These are phyloP conservation scores for Puccinia hordei DNA, from an alignment of 1,284 basidiomycete species.

Conservation along the genomic window DNA sequence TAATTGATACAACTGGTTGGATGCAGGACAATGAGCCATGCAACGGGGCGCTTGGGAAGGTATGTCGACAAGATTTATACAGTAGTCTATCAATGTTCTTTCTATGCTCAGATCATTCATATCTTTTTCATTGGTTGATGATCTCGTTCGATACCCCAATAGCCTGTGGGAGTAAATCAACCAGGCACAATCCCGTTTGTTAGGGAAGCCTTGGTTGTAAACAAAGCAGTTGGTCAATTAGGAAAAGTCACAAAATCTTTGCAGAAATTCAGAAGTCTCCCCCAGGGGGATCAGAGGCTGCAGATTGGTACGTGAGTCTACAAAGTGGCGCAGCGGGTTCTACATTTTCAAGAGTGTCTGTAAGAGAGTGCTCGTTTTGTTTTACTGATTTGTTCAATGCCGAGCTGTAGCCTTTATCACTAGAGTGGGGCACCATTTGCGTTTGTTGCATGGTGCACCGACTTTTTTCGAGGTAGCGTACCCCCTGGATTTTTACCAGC, in stretches of 20 bases:
- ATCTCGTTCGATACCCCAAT: background rate
- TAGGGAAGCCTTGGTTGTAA: slow-evolving; percentile 91
- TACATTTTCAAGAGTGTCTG: too few relatives aligned
- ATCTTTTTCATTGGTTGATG: background rate
- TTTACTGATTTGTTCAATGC: too few relatives aligned
- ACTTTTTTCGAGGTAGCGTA: too few relatives aligned
- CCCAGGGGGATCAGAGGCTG: too few relatives aligned
- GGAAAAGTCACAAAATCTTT: slow-evolving; percentile 90
- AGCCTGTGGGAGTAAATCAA: slow-evolving; percentile 85
- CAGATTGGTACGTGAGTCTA: too few relatives aligned
- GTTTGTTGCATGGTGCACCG: too few relatives aligned
- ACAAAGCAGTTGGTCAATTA: slow-evolving; percentile 93
- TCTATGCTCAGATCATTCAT: background rate
- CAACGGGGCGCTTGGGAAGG: slow-evolving; percentile 97
- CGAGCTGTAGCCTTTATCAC: too few relatives aligned
- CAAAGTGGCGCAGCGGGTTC: too few relatives aligned
- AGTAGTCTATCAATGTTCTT: slow-evolving; percentile 16
- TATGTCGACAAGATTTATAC: slow-evolving; percentile 57
- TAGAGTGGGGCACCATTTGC: too few relatives aligned
- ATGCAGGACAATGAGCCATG: slow-evolving; percentile 99
- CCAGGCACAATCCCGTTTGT: slow-evolving; percentile 97
- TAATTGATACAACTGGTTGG: slow-evolving; percentile 94
- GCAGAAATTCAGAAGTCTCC: slow-evolving; percentile 75
- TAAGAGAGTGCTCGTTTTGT: too few relatives aligned
- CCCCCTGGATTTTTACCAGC: too few relatives aligned